phyloP scores from a whole-genome alignment of 805 yeast genomes.

The Candida ulmi region DNA sequence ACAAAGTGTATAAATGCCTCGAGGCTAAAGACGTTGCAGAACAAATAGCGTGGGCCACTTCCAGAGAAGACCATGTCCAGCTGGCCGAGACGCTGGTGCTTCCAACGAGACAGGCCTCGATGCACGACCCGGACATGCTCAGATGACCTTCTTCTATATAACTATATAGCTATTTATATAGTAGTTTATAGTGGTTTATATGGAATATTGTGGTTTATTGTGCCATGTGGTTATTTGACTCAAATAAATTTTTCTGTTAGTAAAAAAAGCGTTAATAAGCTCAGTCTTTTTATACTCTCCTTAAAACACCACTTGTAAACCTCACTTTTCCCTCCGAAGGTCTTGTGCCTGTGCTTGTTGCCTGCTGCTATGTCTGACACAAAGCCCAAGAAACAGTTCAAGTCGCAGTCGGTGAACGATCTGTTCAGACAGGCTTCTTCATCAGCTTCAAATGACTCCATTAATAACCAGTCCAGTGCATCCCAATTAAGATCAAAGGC shows the following conservation, averaged over 20 bases:
- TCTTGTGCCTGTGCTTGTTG: no score
- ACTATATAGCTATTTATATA: neutral
- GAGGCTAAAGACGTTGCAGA: slow-evolving; percentile 54
- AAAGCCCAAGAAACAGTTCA: slow-evolving; percentile 23
- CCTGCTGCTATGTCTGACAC: neutral
- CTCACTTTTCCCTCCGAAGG: no score
- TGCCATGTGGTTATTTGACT: no score
- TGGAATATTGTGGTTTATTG: no score
- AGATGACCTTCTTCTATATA: slow-evolving; percentile 2
- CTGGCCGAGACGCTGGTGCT: slow-evolving; percentile 71
- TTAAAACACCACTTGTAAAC: no score
- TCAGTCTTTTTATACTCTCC: no score
- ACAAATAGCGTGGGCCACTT: slow-evolving; percentile 44
- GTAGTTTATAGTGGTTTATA: neutral
- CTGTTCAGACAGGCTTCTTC: slow-evolving; percentile 18
- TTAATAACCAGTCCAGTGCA: neutral
- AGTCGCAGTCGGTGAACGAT: slow-evolving; percentile 24
- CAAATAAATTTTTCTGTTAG: no score
- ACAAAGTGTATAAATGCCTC: slow-evolving; percentile 46
- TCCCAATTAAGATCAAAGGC: no score
- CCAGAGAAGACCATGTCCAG: slow-evolving; percentile 49
- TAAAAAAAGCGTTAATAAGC: no score
- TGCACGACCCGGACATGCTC: slow-evolving; percentile 7
- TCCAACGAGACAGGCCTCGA: slow-evolving; percentile 75
- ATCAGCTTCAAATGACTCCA: slow-evolving; percentile 2